phyloP scores from a whole-genome alignment of 2,329 filamentous ascomycete species.

The Chaetomium olivaceum region DNA sequence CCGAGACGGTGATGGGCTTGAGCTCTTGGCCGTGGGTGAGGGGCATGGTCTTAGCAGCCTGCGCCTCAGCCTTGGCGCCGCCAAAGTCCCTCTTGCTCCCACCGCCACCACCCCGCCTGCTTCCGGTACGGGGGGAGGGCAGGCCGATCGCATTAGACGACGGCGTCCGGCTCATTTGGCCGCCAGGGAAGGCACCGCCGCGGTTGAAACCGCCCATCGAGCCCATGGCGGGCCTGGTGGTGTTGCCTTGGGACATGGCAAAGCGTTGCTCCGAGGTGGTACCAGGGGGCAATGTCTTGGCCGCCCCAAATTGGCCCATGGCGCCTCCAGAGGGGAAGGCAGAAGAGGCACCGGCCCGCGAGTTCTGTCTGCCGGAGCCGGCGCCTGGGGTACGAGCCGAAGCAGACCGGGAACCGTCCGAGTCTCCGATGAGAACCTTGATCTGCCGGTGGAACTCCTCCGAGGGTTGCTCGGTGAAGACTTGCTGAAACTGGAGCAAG shows the following conservation, averaged over 20 bases:
- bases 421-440: constrained; percentile 81
- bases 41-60: constrained; percentile 85
- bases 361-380: constrained; percentile 51
- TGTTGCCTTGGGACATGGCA: constrained; percentile 57
- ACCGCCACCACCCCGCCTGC: constrained; percentile 58
- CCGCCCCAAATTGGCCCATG: constrained; percentile 71
- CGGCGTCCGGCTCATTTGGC: constrained; percentile 64
- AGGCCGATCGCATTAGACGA: constrained; percentile 59
- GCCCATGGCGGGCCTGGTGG: constrained; percentile 51
- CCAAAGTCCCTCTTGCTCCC: constrained; percentile 64
- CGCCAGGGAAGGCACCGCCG: constrained; percentile 62
- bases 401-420: constrained; percentile 62
- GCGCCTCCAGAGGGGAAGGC: constrained; percentile 45
- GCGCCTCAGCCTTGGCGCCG: constrained; percentile 59
- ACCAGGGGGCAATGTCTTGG: constrained; percentile 67
- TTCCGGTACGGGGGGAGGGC: constrained; percentile 71
- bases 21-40: constrained; percentile 81
- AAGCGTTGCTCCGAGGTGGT: constrained; percentile 80
- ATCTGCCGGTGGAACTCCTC: constrained; percentile 90
- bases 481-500: constrained; percentile 90
- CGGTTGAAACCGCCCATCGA: constrained; percentile 62
- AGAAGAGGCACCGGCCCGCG: constrained; percentile 53
- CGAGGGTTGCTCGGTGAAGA: constrained; percentile 96
- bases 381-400: constrained; percentile 59
- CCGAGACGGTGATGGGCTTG: constrained; percentile 71